A percentile compares a stretch with the other conserved stretches of the same genome.
Conservation (phyloP, 495 filamentous ascomycete genomes). For the Aspergillus nidulans region DNA sequence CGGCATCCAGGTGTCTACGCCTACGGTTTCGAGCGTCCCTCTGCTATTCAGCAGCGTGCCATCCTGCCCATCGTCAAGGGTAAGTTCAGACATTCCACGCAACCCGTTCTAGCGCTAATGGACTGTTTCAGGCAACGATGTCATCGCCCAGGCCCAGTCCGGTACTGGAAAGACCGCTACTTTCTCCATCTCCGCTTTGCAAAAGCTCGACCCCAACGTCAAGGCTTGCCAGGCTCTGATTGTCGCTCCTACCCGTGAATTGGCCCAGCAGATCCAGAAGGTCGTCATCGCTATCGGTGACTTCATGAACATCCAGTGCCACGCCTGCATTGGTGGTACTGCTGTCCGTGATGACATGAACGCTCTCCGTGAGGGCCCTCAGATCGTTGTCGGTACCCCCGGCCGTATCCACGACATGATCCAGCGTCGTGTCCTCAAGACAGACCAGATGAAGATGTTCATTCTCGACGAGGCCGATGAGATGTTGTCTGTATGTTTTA, state of each 20-base stretch:
- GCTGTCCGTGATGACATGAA: slow-evolving; percentile 97
- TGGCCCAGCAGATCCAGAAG: slow-evolving; percentile 98
- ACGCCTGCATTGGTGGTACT: slow-evolving; percentile 98
- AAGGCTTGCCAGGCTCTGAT: slow-evolving; percentile 96
- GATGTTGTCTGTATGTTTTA: slow-evolving; percentile 82
- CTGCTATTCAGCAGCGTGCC: slow-evolving; percentile 98
- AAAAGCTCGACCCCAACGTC: slow-evolving; percentile 91
- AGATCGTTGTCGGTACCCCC: slow-evolving; percentile 94
- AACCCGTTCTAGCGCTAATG: slow-evolving; percentile 18
- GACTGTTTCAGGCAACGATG: slow-evolving; percentile 74
- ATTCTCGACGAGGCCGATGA: slow-evolving; percentile 99
- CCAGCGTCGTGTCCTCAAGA: slow-evolving; percentile 88
- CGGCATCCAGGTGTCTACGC: slow-evolving; percentile 79
- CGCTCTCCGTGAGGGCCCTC: slow-evolving; percentile 90
- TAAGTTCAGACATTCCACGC: slow-evolving; percentile 49
- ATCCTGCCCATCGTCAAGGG: slow-evolving; percentile 99
- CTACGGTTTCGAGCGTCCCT: slow-evolving; percentile 98
- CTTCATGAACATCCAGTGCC: slow-evolving; percentile 99
- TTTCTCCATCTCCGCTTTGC: slow-evolving; percentile 96
- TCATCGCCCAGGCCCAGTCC: slow-evolving; percentile 98
- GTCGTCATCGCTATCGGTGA: slow-evolving; percentile 97
- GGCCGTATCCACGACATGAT: slow-evolving; percentile 99
- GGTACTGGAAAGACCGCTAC: slow-evolving; percentile 99
- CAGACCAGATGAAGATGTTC: slow-evolving; percentile 97
- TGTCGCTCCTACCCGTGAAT: slow-evolving; percentile 92